phyloP scores from a whole-genome alignment of 1,139 yeast species.

The Suhomyces coccinellae region DNA sequence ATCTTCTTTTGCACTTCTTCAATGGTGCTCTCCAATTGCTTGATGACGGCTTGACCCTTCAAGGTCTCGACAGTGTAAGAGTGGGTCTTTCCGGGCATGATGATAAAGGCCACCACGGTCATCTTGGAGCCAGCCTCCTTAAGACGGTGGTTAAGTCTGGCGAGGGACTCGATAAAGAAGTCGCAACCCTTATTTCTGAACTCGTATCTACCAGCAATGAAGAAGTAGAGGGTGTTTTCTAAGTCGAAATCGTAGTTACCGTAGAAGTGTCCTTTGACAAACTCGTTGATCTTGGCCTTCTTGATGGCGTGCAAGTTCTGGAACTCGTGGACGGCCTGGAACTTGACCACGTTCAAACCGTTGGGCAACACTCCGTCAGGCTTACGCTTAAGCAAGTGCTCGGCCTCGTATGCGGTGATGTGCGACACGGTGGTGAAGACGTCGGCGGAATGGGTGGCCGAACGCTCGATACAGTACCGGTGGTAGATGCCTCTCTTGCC shows the following conservation, averaged over 20 bases:
- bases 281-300: slow-evolving; percentile 91
- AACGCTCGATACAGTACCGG: slow-evolving; percentile 93
- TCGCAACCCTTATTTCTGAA: slow-evolving; percentile 97
- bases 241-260: slow-evolving; percentile 95
- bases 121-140: slow-evolving; percentile 80
- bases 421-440: slow-evolving; percentile 97
- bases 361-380: slow-evolving; percentile 98
- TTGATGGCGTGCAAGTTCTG: slow-evolving; percentile 92
- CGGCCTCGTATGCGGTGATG: slow-evolving; percentile 93
- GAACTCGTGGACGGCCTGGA: slow-evolving; percentile 96
- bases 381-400: slow-evolving; percentile 87
- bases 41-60: slow-evolving; percentile 94
- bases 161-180: slow-evolving; percentile 88
- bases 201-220: slow-evolving; percentile 97
- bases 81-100: slow-evolving; percentile 95
- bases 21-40: slow-evolving; percentile 86
- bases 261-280: slow-evolving; percentile 94
- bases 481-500: slow-evolving; percentile 98
- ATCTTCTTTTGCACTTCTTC: slow-evolving; percentile 85
- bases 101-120: slow-evolving; percentile 96
- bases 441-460: slow-evolving; percentile 95
- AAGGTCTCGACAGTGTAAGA: slow-evolving; percentile 95
- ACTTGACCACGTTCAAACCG: slow-evolving; percentile 93
- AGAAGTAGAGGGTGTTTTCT: slow-evolving; percentile 90
- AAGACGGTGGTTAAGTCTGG: slow-evolving; percentile 84